Conservation (phyloP, 371 early-diverging fungal species). For the Mortierella sp. region DNA sequence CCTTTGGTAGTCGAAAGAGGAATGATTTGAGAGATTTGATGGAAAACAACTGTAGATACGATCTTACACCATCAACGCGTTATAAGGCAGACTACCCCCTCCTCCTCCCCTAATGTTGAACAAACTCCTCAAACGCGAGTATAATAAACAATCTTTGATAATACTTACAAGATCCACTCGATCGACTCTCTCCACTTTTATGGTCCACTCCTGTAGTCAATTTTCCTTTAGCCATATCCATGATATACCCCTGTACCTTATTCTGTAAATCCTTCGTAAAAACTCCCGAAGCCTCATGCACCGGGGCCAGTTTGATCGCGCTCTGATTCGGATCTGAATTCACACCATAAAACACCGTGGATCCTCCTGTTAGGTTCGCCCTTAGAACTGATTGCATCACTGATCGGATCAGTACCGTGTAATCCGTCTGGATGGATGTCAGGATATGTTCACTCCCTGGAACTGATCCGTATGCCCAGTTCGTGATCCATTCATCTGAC, state of each 20-base stretch:
- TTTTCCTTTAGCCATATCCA: conserved; percentile 46
- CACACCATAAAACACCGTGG: conserved; percentile 36
- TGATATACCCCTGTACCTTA: conserved; percentile 46
- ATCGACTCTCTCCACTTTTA: conserved; percentile 46
- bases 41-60: no score
- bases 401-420: conserved; percentile 36
- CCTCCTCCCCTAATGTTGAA: no score
- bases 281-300: conserved; percentile 46
- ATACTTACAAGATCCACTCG: conserved; percentile 30
- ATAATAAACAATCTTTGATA: not conserved
- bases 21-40: no score
- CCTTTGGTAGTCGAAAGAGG: no score
- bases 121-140: no score
- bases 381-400: conserved; percentile 37
- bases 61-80: no score
- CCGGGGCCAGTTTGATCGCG: conserved; percentile 49
- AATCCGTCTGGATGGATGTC: conserved; percentile 47
- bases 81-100: no score
- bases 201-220: conserved; percentile 49
- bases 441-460: conserved; percentile 51
- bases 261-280: conserved; percentile 36
- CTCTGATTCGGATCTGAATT: conserved; percentile 31
- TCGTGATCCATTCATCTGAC: conserved; percentile 55
- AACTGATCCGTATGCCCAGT: conserved; percentile 56
- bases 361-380: conserved; percentile 38